Evolutionary conservation across 1,139 yeast genomes (phyloP).

Genomic region (Debaryomyces fabryi): DNA sequence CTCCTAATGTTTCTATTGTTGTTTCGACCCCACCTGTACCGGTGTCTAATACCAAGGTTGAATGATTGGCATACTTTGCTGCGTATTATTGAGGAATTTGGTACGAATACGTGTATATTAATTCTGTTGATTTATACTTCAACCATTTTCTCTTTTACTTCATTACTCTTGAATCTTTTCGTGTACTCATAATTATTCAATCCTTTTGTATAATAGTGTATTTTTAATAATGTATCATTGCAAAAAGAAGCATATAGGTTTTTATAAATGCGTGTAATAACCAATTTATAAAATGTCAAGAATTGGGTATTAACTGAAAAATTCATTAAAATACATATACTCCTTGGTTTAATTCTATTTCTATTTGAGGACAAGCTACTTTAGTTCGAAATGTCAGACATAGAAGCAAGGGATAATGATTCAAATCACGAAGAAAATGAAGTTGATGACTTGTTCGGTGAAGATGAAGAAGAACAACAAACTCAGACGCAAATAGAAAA

Average conservation of each 20-base stretch:
- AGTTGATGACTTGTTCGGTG: slow-evolving; percentile 54
- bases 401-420: slow-evolving; percentile 9
- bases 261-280: background rate
- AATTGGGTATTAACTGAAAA: background rate
- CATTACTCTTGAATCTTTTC: background rate
- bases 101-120: slow-evolving; percentile 3
- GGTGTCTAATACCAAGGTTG: slow-evolving; percentile 8
- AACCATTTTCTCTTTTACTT: background rate
- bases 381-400: slow-evolving; percentile 14
- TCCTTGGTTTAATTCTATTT: background rate
- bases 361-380: background rate
- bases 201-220: background rate
- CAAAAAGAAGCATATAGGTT: background rate
- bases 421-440: slow-evolving; percentile 26
- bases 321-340: background rate
- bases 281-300: background rate
- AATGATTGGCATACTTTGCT: background rate
- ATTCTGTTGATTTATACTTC: background rate
- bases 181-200: background rate
- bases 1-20: slow-evolving; percentile 23
- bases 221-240: background rate
- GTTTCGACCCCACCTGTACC: slow-evolving; percentile 29
- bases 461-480: slow-evolving; percentile 35
- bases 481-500: slow-evolving; percentile 13
- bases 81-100: background rate